Percentiles rank a stretch among this genome's conserved stretches.
Evolutionary conservation across 2,329 filamentous ascomycete species (phyloP).

Genomic region (Beauveria bassiana): DNA sequence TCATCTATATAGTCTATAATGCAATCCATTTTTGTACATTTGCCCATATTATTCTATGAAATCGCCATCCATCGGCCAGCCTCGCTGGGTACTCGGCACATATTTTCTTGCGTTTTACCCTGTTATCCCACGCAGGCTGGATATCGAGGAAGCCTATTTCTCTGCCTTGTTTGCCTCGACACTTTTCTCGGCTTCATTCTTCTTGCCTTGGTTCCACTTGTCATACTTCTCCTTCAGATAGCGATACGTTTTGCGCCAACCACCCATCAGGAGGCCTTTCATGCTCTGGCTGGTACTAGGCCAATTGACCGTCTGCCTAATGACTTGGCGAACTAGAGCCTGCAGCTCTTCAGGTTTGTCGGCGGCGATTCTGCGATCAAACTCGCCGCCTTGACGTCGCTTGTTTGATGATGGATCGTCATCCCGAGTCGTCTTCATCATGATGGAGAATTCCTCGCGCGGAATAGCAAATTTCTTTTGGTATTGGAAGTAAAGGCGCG

Average conservation of each 20-base stretch:
- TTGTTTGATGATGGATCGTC: slow-evolving; percentile 62
- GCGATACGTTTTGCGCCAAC: slow-evolving; percentile 57
- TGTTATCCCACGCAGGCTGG: not conserved
- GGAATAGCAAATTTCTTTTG: slow-evolving; percentile 86
- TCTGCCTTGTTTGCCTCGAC: not conserved
- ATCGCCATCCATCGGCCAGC: not conserved
- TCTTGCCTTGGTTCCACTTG: slow-evolving; percentile 49
- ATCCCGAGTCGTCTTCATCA: slow-evolving; percentile 71
- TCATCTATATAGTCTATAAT: not conserved
- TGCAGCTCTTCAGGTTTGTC: slow-evolving; percentile 61
- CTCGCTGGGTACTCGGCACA: not conserved
- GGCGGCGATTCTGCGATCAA: slow-evolving; percentile 75
- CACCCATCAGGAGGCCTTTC: slow-evolving; percentile 77
- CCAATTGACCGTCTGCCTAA: slow-evolving; percentile 86
- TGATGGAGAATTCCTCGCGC: slow-evolving; percentile 70
- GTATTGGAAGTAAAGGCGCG: slow-evolving; percentile 90
- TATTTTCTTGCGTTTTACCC: not conserved
- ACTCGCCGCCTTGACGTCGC: slow-evolving; percentile 69
- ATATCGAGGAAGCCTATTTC: not conserved
- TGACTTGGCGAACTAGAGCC: slow-evolving; percentile 63
- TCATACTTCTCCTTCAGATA: slow-evolving; percentile 78
- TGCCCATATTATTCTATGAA: not conserved
- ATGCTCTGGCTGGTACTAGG: slow-evolving; percentile 81
- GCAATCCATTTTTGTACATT: not conserved
- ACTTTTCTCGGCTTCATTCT: slow-evolving; percentile 18